phyloP scores from a whole-genome alignment of 495 filamentous ascomycete genomes.

The Penicillium egyptiacum region DNA sequence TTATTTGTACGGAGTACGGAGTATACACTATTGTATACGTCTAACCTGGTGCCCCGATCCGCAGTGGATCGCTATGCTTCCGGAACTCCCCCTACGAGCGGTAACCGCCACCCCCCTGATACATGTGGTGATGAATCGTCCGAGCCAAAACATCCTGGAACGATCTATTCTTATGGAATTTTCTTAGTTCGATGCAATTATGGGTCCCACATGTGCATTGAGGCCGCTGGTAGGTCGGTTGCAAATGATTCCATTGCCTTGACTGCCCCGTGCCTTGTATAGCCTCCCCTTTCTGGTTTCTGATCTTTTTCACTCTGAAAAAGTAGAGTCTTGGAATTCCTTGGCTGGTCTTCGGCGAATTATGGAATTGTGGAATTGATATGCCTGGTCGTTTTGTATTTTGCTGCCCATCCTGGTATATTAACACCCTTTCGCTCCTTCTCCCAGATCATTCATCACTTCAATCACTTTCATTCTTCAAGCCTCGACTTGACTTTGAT shows the following conservation, averaged over 20 bases:
- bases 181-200: slow-evolving; percentile 15
- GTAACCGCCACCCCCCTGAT: slow-evolving; percentile 10
- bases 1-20: no score
- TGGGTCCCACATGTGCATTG: slow-evolving; percentile 20
- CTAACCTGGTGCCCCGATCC: slow-evolving; percentile 15
- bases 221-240: slow-evolving; percentile 24
- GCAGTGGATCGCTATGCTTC: slow-evolving; percentile 14
- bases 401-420: slow-evolving; percentile 9
- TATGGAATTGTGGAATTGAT: neutral
- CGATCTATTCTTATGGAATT: slow-evolving; percentile 20
- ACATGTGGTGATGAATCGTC: slow-evolving; percentile 11
- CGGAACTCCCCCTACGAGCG: slow-evolving; percentile 5
- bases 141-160: slow-evolving; percentile 14
- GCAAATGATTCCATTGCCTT: neutral
- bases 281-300: neutral
- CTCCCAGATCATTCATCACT: slow-evolving; percentile 1
- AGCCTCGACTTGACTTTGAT: neutral
- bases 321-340: slow-evolving; percentile 20
- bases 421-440: slow-evolving; percentile 7
- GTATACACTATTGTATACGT: neutral
- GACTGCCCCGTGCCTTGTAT: neutral
- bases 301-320: neutral
- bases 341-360: slow-evolving; percentile 19
- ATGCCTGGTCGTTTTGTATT: neutral
- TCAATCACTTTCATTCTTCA: neutral